These are phyloP conservation scores for Chlorella vulgaris DNA, from an alignment of 139 green algal genomes.

Conservation along the genomic window DNA sequence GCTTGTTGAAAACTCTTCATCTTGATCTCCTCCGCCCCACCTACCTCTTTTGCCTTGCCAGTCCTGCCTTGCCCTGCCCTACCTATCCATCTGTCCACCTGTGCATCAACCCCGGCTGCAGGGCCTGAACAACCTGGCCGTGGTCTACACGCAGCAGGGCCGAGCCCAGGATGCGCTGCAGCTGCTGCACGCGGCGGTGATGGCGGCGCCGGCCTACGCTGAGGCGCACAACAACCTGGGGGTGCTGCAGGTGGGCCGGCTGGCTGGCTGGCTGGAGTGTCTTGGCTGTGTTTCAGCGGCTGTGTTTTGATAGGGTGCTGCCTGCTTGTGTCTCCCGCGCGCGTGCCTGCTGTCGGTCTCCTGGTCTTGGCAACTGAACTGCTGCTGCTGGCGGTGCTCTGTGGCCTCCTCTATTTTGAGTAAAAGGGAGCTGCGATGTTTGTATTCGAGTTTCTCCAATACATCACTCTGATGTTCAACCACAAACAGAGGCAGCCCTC, in stretches of 20 bases:
- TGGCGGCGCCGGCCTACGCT: conserved; percentile 71
- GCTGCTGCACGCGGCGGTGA: conserved; percentile 81
- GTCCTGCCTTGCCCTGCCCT: neutral
- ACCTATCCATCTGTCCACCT: neutral
- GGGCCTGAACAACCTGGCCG: conserved; percentile 94
- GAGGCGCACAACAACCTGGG: conserved; percentile 87
- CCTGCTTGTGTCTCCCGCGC: no score
- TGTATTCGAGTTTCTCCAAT: no score
- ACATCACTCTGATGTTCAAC: no score
- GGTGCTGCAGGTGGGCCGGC: conserved; percentile 77
- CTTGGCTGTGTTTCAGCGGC: neutral
- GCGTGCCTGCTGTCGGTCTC: no score
- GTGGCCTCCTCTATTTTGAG: no score
- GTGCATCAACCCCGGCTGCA: conserved; percentile 54
- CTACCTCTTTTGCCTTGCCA: no score
- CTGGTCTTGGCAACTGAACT: no score
- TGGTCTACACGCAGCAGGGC: conserved; percentile 89
- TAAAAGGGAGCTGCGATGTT: no score
- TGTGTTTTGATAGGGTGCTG: neutral
- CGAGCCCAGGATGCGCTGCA: conserved; percentile 72
- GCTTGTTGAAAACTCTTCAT: no score
- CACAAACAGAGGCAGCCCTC: no score
- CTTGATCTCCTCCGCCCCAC: no score
- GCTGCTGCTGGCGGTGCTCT: no score
- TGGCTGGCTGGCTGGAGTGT: neutral